Percentiles rank a stretch among this genome's conserved stretches.
phyloP scores from a whole-genome alignment of 305 asterid genomes.

The Fraxinus velutina region DNA sequence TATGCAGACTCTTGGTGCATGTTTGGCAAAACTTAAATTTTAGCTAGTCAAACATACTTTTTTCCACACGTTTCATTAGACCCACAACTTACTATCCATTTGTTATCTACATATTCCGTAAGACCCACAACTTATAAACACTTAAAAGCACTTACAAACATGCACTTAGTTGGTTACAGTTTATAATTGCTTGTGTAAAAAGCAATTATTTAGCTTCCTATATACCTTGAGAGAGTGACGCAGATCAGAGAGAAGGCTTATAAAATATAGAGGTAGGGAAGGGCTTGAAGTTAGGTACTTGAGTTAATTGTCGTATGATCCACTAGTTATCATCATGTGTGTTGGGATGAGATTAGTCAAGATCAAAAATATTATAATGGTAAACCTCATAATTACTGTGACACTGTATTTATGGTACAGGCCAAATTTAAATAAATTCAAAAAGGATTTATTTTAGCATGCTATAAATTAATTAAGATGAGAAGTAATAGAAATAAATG shows the following conservation, averaged over 20 bases:
- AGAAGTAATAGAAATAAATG: background rate
- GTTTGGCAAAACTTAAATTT: background rate
- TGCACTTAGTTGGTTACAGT: constrained; percentile 4
- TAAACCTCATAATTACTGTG: background rate
- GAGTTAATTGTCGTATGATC: background rate
- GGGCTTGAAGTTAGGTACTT: background rate
- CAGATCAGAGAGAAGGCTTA: background rate
- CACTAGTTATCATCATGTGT: background rate
- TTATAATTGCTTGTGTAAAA: background rate
- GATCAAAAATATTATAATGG: background rate
- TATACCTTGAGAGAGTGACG: background rate
- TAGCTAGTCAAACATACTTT: background rate
- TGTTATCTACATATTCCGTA: background rate
- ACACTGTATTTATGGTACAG: background rate
- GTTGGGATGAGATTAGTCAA: background rate
- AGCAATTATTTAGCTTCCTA: constrained; percentile 5
- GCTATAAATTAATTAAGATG: background rate
- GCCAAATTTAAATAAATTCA: background rate
- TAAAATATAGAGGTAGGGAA: background rate
- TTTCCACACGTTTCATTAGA: background rate
- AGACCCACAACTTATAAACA: background rate
- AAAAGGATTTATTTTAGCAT: background rate
- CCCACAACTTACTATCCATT: background rate
- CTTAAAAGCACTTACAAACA: background rate
- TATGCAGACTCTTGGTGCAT: background rate